Conservation (phyloP, 768 basidiomycete genomes). For the Phlebiopsis flavidoalba region DNA sequence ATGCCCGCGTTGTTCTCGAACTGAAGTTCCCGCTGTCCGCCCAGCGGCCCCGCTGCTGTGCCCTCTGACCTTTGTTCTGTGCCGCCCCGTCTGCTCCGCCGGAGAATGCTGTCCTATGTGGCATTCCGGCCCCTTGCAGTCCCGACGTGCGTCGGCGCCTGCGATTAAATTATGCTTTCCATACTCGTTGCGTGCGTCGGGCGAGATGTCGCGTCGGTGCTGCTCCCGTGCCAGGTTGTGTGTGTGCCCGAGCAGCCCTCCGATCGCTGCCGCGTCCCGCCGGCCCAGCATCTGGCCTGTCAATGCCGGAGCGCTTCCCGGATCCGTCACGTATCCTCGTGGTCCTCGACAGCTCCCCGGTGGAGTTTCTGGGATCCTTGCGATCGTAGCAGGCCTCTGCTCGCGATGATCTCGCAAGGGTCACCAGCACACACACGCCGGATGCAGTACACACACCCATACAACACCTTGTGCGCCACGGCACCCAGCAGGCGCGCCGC, state of each 20-base stretch:
- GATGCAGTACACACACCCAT: no score
- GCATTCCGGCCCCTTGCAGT: neutral
- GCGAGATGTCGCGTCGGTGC: neutral
- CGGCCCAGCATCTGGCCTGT: neutral
- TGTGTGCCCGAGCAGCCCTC: neutral
- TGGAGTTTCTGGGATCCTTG: no score
- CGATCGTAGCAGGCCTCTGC: no score
- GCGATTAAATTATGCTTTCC: neutral
- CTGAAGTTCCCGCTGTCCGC: no score
- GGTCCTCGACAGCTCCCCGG: no score
- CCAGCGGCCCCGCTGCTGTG: conserved; percentile 1
- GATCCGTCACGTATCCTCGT: no score
- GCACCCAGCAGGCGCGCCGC: neutral
- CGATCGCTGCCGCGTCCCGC: neutral
- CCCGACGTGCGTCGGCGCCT: neutral
- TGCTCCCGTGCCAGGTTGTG: neutral
- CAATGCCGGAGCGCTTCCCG: no score
- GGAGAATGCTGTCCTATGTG: neutral
- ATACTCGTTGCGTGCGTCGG: no score
- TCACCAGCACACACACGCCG: no score
- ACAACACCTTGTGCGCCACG: no score
- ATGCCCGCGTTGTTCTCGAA: neutral
- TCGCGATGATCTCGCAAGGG: no score
- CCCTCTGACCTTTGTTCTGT: conserved; percentile 6
- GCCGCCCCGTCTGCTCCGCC: neutral